Evolutionary conservation across 2,329 filamentous ascomycete genomes (phyloP), one percentile per base, ranked within the genome.

Genomic region (Nigrospora oryzae): DNA sequence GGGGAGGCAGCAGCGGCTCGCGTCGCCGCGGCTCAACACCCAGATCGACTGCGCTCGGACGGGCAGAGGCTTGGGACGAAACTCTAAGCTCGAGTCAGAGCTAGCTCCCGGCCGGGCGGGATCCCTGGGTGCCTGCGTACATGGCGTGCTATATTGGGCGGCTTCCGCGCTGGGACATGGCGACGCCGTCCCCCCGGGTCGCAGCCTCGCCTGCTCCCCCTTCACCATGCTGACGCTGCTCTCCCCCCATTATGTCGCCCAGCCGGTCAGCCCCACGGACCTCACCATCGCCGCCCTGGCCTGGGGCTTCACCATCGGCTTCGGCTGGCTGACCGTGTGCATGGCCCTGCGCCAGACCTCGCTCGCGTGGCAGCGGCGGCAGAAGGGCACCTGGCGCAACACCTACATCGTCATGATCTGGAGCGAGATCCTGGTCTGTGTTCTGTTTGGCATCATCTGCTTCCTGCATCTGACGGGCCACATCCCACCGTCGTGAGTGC

Each of bases 401-500:
- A 55, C 63, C 1, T 73, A 73, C 46, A 60, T 74, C 0, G 68
- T 65, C 60, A 66, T 74, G 65, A 64, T 74, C 44, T 74, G 70
- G 71, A 42, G 64, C 30, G 71, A 74, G 51, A 59, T 73, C 4
- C 2, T 61, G 1, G 65, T 67, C 4, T 71, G 65, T 11, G 55
- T 69, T 11, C 49, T 59, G 7, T 73, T 74, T 56, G 64, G 61
- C 8, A 47, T 70, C 19, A 61, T 72, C 23, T 56, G 55, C 38
- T 56, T 50, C 37, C 28, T 57, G 12, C 44, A 55, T 44, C 39
- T 57, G 11, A 47, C 34, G 4, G 41, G 43, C 16, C 23, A 51
- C 10, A 52, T 57, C 36, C 47, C 44, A 4, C 52, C 53, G 5
- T 47, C 40, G 23, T 28, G 23, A 28, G 23, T 28, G 5, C 23